Conservation (phyloP, 1,139 yeast genomes). For the Wickerhamomyces sp. region DNA sequence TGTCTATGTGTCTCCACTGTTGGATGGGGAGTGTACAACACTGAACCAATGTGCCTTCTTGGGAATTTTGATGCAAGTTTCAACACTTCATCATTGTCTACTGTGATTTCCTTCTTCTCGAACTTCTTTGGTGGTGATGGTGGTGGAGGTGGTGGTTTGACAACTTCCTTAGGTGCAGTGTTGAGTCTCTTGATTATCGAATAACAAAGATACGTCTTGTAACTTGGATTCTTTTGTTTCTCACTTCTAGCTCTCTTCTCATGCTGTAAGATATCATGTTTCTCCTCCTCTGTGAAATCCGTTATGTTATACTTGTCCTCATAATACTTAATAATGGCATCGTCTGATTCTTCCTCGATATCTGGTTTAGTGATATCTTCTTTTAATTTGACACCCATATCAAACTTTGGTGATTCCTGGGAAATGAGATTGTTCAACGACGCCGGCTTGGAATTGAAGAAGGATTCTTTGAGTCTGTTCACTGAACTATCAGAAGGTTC, state of each 20-base stretch:
- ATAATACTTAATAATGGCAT: constrained; percentile 23
- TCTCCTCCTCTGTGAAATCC: constrained; percentile 24
- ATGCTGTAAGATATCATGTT: constrained; percentile 24
- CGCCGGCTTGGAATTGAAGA: constrained; percentile 5
- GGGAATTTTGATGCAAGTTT: constrained; percentile 41
- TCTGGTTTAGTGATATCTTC: constrained; percentile 22
- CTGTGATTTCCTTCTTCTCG: constrained; percentile 22
- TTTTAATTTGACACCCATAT: constrained; percentile 14
- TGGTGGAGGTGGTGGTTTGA: neutral
- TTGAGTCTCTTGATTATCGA: constrained; percentile 24
- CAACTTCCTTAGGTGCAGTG: constrained; percentile 9
- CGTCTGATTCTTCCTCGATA: constrained; percentile 18
- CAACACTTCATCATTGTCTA: constrained; percentile 41
- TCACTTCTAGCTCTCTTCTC: constrained; percentile 23
- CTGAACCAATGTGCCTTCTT: constrained; percentile 52
- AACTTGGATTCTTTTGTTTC: constrained; percentile 21
- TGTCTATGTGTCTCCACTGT: constrained; percentile 29
- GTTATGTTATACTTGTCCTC: constrained; percentile 21
- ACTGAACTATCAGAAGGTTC: neutral
- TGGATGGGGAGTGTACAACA: constrained; percentile 55
- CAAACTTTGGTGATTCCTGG: no score
- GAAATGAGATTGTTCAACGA: constrained; percentile 4
- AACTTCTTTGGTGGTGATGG: constrained; percentile 3
- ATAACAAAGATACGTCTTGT: constrained; percentile 23
- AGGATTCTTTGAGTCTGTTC: neutral